Conservation (phyloP, 192 early-diverging fungal species). For the Linnemannia zychae region DNA sequence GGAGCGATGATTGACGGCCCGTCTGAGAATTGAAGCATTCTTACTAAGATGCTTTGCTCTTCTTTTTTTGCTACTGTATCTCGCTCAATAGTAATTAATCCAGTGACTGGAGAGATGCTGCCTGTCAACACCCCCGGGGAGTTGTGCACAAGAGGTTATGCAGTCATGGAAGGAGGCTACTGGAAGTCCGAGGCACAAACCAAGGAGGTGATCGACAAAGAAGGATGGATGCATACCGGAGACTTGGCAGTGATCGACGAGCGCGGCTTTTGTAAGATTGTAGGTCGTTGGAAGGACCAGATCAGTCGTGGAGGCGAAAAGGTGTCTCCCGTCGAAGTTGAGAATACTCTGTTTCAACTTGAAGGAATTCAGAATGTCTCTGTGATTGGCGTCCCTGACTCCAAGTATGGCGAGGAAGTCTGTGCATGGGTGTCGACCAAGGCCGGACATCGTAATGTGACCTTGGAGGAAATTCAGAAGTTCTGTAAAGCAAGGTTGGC, state of each 20-base stretch:
- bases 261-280: conserved; percentile 61
- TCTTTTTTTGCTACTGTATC: not conserved
- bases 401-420: conserved; percentile 59
- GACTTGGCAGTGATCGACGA: conserved; percentile 61
- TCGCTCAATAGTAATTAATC: conserved; percentile 52
- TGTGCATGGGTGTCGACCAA: conserved; percentile 63
- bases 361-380: conserved; percentile 58
- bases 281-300: conserved; percentile 64
- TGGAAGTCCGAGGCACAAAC: conserved; percentile 60
- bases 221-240: conserved; percentile 65
- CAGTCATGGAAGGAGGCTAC: conserved; percentile 63
- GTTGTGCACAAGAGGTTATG: conserved; percentile 58
- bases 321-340: conserved; percentile 62
- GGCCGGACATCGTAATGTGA: conserved; percentile 27
- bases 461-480: conserved; percentile 44
- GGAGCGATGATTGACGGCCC: not conserved
- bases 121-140: conserved; percentile 55
- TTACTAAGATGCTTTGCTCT: not conserved
- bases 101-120: conserved; percentile 53
- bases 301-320: conserved; percentile 64
- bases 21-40: no score
- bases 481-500: conserved; percentile 61
- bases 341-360: conserved; percentile 59
- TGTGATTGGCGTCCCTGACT: conserved; percentile 63
- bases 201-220: conserved; percentile 49